Base-by-base conservation (phyloP, 257 asterid genomes). In the Solanum chmielewskii region DNA sequence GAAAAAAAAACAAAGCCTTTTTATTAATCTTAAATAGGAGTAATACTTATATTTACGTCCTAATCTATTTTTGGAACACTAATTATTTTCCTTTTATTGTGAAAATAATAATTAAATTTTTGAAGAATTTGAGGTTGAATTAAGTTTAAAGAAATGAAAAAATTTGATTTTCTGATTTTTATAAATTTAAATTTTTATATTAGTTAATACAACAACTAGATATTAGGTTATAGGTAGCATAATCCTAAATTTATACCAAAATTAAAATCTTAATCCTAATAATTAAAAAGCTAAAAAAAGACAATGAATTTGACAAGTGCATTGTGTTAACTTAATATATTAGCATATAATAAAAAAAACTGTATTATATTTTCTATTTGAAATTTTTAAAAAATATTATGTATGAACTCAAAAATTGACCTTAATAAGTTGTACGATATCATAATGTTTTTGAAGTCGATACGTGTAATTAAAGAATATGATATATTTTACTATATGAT, bases 381-480 rank as follows among this genome's bases (percentile, higher is more conserved):
- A 39, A 39, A 0, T 39, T 39, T 35, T 4, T 0, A 35, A 35
- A 35, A 35, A 35, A 35, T 4, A 39, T 39, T 9, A 42, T 42
- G 45, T 9, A 9, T 44, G 49, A 44, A 10, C 49, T 44, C 49
- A 44, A 44, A 44, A 11, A 15, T 14, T 49, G 18, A 49, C 60
- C 21, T 49, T 6, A 49, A 16, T 16, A 49, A 49, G 60, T 49
- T 15, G 23, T 5, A 49, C 6, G 6, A 49, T 5, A 15, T 11
- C 6, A 45, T 12, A 12, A 0, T 45, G 0, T 4, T 45, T 45
- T 4, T 45, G 52, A 45, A 45, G 18, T 0, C 0, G 15, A 45
- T 45, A 4, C 4, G 2, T 45, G 13, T 45, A 45, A 45, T 12
- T 12, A 45, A 45, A 45, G 18, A 12, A 45, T 4, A 12, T 45